Percentiles rank a stretch among this genome's conserved stretches.
These are phyloP conservation scores for Leptographium wingfieldii DNA, from an alignment of 2,329 filamentous ascomycete genomes.

Conservation along the genomic window DNA sequence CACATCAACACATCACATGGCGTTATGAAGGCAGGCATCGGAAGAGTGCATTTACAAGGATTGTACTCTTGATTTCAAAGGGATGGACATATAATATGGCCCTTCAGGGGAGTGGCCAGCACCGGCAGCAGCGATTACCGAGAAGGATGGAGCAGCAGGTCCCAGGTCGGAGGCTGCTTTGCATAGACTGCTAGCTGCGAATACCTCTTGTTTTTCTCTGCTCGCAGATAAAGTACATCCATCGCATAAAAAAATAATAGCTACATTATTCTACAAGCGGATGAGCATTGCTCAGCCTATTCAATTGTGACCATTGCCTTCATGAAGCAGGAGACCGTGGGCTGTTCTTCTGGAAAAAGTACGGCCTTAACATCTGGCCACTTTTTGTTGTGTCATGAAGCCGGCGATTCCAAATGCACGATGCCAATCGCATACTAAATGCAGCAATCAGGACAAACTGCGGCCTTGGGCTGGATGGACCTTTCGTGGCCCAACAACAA, in stretches of 20 bases:
- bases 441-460: too few species aligned
- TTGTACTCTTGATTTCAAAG: background rate
- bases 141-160: background rate
- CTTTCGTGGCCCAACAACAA: too few species aligned
- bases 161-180: slow-evolving; percentile 1
- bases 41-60: background rate
- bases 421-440: too few species aligned
- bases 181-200: background rate
- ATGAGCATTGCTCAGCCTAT: background rate
- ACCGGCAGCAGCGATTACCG: background rate
- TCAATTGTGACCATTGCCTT: too few species aligned
- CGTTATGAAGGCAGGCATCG: background rate
- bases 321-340: too few species aligned
- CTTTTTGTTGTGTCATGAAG: too few species aligned
- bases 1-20: background rate
- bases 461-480: too few species aligned
- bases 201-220: background rate
- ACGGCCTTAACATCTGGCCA: too few species aligned
- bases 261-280: background rate
- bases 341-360: too few species aligned
- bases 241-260: background rate
- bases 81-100: slow-evolving; percentile 5
- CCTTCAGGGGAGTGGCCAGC: background rate
- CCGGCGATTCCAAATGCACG: too few species aligned
- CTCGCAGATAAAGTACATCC: background rate